Conservation (phyloP, 805 yeast species). For the Torulaspora maleeae region DNA sequence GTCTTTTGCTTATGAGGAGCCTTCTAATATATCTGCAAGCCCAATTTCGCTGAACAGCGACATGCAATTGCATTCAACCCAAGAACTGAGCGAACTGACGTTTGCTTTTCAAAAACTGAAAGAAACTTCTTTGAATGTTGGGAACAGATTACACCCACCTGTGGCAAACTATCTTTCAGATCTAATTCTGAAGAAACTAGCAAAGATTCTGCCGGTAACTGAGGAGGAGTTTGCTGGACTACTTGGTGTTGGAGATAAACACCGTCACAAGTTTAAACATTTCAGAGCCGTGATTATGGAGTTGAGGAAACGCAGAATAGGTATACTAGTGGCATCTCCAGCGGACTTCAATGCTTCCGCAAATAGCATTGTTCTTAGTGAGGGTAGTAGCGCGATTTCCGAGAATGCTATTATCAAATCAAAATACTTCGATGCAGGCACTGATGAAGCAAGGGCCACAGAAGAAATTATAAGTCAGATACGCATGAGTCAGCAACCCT, state of each 20-base stretch:
- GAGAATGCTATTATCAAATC: conserved; percentile 16
- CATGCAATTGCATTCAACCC: conserved; percentile 17
- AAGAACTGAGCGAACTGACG: conserved; percentile 22
- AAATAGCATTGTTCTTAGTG: conserved; percentile 16
- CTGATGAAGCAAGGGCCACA: conserved; percentile 16
- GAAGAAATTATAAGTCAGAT: conserved; percentile 23
- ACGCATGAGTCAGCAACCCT: conserved; percentile 13
- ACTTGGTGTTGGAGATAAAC: conserved; percentile 18
- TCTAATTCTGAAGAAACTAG: conserved; percentile 23
- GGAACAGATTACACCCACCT: conserved; percentile 26
- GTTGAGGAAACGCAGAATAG: conserved; percentile 21
- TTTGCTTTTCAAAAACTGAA: conserved; percentile 26
- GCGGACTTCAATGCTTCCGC: conserved; percentile 7
- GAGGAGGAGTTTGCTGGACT: conserved; percentile 25
- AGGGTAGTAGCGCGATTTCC: conserved; percentile 17
- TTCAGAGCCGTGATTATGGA: conserved; percentile 24
- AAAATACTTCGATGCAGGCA: conserved; percentile 17
- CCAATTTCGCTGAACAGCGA: conserved; percentile 18
- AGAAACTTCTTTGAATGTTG: conserved; percentile 21
- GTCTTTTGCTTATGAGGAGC: conserved; percentile 5
- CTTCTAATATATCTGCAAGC: neutral
- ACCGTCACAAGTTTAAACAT: conserved; percentile 22
- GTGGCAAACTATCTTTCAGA: conserved; percentile 26
- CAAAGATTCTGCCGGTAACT: conserved; percentile 25
- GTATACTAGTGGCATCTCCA: conserved; percentile 5